These are phyloP conservation scores for Chaetoceros tenuissimus DNA, from an alignment of 108 stramenopile genomes.

Conservation along the genomic window DNA sequence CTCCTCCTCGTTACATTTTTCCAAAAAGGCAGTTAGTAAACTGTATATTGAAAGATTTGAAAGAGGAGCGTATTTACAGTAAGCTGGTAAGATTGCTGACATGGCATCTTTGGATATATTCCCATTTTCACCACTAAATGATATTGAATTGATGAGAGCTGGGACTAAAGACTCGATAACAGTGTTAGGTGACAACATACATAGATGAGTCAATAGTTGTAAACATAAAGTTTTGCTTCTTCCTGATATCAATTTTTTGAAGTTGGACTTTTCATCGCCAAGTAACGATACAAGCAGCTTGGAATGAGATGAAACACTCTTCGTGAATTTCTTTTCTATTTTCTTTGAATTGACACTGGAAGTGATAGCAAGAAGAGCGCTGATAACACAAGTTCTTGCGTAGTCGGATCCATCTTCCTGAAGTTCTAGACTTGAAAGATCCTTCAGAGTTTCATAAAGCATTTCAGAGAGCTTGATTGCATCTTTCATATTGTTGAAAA, in stretches of 20 bases:
- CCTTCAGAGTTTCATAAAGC: background rate
- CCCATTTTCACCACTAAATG: conserved; percentile 9
- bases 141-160: conserved; percentile 32
- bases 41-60: conserved; percentile 35
- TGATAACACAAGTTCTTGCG: conserved; percentile 26
- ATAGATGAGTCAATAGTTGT: conserved; percentile 35
- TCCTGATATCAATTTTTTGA: conserved; percentile 18
- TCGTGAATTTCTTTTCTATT: background rate
- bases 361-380: conserved; percentile 1
- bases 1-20: background rate
- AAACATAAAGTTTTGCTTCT: conserved; percentile 32
- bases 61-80: conserved; percentile 31
- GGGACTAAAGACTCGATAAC: conserved; percentile 50
- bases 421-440: background rate
- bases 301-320: conserved; percentile 16
- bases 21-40: conserved; percentile 32
- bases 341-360: background rate
- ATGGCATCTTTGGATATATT: conserved; percentile 28
- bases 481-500: conserved; percentile 21
- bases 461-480: too few relatives aligned
- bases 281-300: conserved; percentile 25
- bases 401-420: conserved; percentile 28
- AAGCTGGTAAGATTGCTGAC: conserved; percentile 41
- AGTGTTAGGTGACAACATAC: conserved; percentile 37
- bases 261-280: conserved; percentile 17